Evolutionary conservation across 2,329 filamentous ascomycete species (phyloP).

Genomic region (Pseudogymnoascus sp.): DNA sequence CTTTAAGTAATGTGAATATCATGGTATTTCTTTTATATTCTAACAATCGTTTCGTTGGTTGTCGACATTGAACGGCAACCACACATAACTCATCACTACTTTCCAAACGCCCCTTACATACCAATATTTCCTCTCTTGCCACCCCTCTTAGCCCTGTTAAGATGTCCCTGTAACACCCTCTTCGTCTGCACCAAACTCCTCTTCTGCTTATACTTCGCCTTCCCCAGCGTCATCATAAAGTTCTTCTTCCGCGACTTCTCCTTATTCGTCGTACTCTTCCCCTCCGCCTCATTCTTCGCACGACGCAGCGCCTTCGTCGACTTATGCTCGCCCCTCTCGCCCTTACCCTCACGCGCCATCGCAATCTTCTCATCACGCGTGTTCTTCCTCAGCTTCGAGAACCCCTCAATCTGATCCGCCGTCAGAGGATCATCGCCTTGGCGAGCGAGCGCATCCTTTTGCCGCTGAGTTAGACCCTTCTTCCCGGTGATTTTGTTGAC

Average conservation of each 20-base stretch:
- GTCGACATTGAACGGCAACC: background rate
- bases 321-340: slow-evolving; percentile 72
- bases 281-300: slow-evolving; percentile 79
- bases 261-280: slow-evolving; percentile 95
- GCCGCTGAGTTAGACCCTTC: slow-evolving; percentile 36
- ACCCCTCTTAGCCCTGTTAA: slow-evolving; percentile 76
- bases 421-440: slow-evolving; percentile 86
- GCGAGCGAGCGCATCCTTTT: slow-evolving; percentile 43
- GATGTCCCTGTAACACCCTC: slow-evolving; percentile 73
- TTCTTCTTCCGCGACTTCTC: slow-evolving; percentile 98
- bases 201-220: slow-evolving; percentile 94
- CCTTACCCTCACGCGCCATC: slow-evolving; percentile 75
- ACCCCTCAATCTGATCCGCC: slow-evolving; percentile 83
- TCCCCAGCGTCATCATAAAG: slow-evolving; percentile 95
- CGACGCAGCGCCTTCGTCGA: slow-evolving; percentile 76
- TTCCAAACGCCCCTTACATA: slow-evolving; percentile 13
- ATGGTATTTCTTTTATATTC: slow-evolving; percentile 7
- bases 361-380: slow-evolving; percentile 88
- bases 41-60: slow-evolving; percentile 4
- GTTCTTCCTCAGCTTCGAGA: slow-evolving; percentile 71
- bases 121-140: slow-evolving; percentile 67
- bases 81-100: background rate
- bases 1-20: background rate
- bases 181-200: slow-evolving; percentile 81
- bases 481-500: slow-evolving; percentile 56